A percentile compares a stretch with the other conserved stretches of the same genome.
phyloP scores from a whole-genome alignment of 768 basidiomycete species.

The Termitomyces eurrhizus region DNA sequence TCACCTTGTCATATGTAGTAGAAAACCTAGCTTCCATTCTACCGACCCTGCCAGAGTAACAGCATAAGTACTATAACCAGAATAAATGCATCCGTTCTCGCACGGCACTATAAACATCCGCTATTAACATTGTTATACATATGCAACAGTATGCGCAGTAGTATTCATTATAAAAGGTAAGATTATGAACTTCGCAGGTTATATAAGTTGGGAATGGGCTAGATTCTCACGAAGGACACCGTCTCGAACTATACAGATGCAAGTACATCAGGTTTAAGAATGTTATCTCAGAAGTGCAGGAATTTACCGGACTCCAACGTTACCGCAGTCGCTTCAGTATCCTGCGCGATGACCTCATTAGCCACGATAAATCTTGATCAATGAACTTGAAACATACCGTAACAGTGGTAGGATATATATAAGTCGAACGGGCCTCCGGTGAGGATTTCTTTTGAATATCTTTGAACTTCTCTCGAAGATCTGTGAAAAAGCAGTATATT shows the following conservation, averaged over 20 bases:
- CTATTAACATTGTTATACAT: conserved; percentile 1
- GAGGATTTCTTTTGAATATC: conserved; percentile 58
- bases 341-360: conserved; percentile 29
- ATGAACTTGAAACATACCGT: conserved; percentile 43
- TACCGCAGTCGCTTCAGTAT: conserved; percentile 57
- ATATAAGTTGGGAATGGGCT: conserved; percentile 48
- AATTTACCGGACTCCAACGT: conserved; percentile 51
- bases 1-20: background rate
- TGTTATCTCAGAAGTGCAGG: background rate
- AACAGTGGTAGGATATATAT: conserved; percentile 68
- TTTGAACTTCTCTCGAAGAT: conserved; percentile 66
- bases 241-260: conserved; percentile 46
- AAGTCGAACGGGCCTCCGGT: conserved; percentile 50
- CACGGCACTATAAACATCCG: background rate
- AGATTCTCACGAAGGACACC: conserved; percentile 59
- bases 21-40: background rate
- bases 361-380: background rate
- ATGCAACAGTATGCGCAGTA: background rate
- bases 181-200: conserved; percentile 13
- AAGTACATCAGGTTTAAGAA: background rate
- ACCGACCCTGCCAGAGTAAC: background rate
- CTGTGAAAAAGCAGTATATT: conserved; percentile 27
- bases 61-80: background rate
- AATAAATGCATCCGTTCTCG: background rate
- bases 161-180: background rate